Evolutionary conservation across 441 rosid genomes (phyloP).

Genomic region (Brassica hybrid): DNA sequence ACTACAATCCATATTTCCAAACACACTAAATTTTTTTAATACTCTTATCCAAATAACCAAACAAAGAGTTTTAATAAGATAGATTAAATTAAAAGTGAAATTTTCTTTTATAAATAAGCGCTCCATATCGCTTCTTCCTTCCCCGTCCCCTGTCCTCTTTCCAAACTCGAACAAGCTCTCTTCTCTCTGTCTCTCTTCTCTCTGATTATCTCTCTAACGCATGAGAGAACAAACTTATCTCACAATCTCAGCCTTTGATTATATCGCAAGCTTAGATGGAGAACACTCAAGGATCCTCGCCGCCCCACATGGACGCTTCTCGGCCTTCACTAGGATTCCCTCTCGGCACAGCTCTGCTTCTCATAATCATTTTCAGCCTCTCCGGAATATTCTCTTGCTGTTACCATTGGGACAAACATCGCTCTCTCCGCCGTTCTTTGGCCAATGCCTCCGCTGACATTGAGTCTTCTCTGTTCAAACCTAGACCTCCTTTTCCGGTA

Average conservation of each 20-base stretch:
- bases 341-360: conserved; percentile 87
- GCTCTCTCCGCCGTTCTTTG: conserved; percentile 74
- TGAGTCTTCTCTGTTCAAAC: conserved; percentile 60
- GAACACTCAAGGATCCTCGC: conserved; percentile 64
- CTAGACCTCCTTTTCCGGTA: conserved; percentile 54
- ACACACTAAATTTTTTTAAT: too few relatives aligned
- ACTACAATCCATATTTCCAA: too few relatives aligned
- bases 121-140: not conserved
- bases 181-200: not conserved
- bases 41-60: too few relatives aligned
- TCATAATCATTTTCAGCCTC: conserved; percentile 76
- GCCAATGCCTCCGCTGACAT: conserved; percentile 47
- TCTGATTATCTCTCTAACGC: conserved; percentile 25
- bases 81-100: not conserved
- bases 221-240: conserved; percentile 50
- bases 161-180: conserved; percentile 7
- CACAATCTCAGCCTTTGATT: conserved; percentile 32
- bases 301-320: conserved; percentile 77
- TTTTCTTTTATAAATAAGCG: conserved; percentile 36
- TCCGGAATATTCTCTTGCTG: conserved; percentile 95
- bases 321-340: conserved; percentile 94
- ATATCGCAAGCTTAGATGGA: conserved; percentile 56
- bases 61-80: too few relatives aligned
- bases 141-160: conserved; percentile 13
- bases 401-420: conserved; percentile 94